Conservation (phyloP, 176 grass and related monocot species). For the Pontederia paniculata region DNA sequence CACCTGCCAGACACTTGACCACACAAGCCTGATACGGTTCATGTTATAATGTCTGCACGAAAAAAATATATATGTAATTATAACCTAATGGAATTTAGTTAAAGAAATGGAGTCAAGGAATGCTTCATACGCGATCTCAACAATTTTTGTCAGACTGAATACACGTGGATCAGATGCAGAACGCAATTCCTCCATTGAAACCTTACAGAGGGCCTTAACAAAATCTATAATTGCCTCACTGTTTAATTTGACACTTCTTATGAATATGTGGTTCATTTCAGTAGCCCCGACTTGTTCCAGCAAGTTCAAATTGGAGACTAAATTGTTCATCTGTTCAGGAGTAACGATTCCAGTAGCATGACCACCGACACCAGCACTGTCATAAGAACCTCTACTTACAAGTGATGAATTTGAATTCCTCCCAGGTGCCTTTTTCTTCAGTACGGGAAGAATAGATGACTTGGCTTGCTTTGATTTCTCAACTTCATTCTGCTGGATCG, state of each 20-base stretch:
- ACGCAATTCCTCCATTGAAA: constrained; percentile 94
- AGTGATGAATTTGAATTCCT: constrained; percentile 11
- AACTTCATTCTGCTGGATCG: constrained; percentile 63
- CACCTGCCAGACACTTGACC: constrained; percentile 99
- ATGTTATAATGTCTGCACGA: constrained; percentile 88
- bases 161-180: constrained; percentile 95
- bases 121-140: constrained; percentile 85
- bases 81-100: background rate
- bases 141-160: constrained; percentile 97
- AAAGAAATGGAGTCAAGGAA: background rate
- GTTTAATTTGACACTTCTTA: constrained; percentile 84
- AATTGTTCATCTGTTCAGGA: constrained; percentile 86
- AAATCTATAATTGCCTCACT: constrained; percentile 99
- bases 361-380: constrained; percentile 96
- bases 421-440: constrained; percentile 73
- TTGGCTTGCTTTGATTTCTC: constrained; percentile 93
- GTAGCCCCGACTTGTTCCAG: constrained; percentile 93
- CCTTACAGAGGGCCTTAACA: constrained; percentile 95
- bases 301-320: constrained; percentile 52
- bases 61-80: constrained; percentile 15
- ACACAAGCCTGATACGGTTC: constrained; percentile 98
- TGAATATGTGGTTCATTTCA: constrained; percentile 90
- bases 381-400: constrained; percentile 87
- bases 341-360: constrained; percentile 64
- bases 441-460: constrained; percentile 76